Evolutionary conservation across 2,329 filamentous ascomycete species (phyloP), one percentile per base, ranked within the genome.

Genomic region (Epicoccum sorghinum): DNA sequence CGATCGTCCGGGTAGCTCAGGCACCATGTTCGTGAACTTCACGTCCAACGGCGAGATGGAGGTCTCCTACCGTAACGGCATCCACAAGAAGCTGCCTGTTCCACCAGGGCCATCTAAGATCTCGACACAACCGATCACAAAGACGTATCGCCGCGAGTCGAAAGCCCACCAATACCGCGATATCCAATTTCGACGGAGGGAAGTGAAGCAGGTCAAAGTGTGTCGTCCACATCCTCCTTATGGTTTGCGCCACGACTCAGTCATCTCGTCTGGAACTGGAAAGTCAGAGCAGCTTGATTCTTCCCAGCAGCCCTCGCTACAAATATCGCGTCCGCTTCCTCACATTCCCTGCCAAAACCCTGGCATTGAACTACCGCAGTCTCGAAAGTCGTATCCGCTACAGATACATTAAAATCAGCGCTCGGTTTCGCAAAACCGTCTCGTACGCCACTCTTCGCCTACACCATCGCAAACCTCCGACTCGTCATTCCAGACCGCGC

Each of bases 21-120:
- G 60, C 7, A 68, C 67, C 2, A 48, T 69, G 54, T 55, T 69
- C 22, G 55, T 70, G 1, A 66, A 70, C 40, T 69, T 59, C 40
- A 58, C 62, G 22, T 36, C 55, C 1, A 30, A 23, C 6, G 54
- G 42, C 0, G 13, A 50, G 0, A 37, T 55, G 36, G 46, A 55
- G 4, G 44, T 57, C 7, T 49, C 44, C 4, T 57, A 42, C 18
- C 54, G 54, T 10, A 38, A 47, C 10, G 52, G 52, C 18, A 24
- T 55, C 7, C 37, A 55, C 4, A 55, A 55, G 52, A 55, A 47
- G 35, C 14, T 55, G 24, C 52, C 52, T 18, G 14, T 22, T n/a
- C 52, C 52, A 12, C 46, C 41, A 4, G 36, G 50, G 10, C 52
- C 52, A 4, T 45, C 46, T 2, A 50, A 50, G 39, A 51, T 13